phyloP scores from a whole-genome alignment of 2,329 filamentous ascomycete species.

The Aspergillus texensis region DNA sequence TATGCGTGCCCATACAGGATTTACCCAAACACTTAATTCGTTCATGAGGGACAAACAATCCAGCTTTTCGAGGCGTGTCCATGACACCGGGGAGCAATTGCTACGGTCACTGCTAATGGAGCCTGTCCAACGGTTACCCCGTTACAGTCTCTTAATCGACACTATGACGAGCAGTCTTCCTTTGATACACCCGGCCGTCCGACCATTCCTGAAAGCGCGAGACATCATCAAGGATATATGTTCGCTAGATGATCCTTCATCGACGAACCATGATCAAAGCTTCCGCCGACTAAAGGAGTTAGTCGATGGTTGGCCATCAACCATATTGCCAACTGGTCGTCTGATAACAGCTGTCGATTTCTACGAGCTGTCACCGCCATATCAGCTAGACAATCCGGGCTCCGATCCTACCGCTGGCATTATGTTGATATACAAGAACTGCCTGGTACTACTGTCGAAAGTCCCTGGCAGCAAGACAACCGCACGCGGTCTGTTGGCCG shows the following conservation, averaged over 20 bases:
- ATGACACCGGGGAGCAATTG: conserved; percentile 84
- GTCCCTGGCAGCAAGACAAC: conserved; percentile 63
- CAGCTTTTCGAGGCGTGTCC: conserved; percentile 77
- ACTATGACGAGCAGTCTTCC: conserved; percentile 88
- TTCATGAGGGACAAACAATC: conserved; percentile 78
- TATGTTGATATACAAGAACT: conserved; percentile 82
- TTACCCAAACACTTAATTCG: conserved; percentile 76
- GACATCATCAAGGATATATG: conserved; percentile 97
- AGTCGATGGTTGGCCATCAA: conserved; percentile 74
- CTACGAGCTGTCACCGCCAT: conserved; percentile 74
- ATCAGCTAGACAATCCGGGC: conserved; percentile 50
- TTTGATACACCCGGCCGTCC: conserved; percentile 80
- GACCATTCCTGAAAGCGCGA: conserved; percentile 80
- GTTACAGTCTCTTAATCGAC: conserved; percentile 95
- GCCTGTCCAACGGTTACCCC: conserved; percentile 88
- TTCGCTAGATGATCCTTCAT: conserved; percentile 75
- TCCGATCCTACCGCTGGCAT: conserved; percentile 63
- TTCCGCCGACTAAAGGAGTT: conserved; percentile 74
- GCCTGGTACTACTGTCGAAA: conserved; percentile 75
- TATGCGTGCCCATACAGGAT: conserved; percentile 85
- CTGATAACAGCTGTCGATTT: conserved; percentile 82
- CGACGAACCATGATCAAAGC: conserved; percentile 70
- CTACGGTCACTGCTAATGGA: conserved; percentile 93
- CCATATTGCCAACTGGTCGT: conserved; percentile 73
- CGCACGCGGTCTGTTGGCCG: conserved; percentile 77